These are phyloP conservation scores for Trichophyton benhamiae DNA, from an alignment of 2,329 filamentous ascomycete species.

Conservation along the genomic window DNA sequence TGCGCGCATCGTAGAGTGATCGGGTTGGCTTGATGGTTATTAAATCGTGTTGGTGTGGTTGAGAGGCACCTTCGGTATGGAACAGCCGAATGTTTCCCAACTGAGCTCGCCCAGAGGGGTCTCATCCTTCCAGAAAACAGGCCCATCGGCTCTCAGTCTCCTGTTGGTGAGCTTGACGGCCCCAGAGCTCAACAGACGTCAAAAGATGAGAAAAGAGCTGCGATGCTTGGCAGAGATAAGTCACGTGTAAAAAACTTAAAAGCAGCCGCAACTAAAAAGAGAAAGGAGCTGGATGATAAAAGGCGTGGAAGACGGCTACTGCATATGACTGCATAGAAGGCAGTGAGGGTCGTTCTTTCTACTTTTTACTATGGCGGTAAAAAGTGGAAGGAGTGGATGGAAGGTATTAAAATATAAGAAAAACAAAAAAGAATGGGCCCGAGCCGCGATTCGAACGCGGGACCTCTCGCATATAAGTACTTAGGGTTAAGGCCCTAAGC, in stretches of 20 bases:
- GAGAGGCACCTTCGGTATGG: conserved; percentile 30
- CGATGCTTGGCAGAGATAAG: no score
- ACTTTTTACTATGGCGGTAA: background rate
- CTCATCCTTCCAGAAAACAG: background rate
- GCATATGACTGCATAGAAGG: no score
- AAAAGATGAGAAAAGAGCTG: no score
- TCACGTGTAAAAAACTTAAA: no score
- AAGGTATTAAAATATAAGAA: background rate
- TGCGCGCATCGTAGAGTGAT: conserved; percentile 27
- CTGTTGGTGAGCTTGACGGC: background rate
- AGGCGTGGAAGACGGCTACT: background rate
- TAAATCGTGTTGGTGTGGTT: conserved; percentile 26
- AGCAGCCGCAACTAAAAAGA: background rate
- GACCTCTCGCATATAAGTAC: conserved; percentile 5
- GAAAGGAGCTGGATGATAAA: no score
- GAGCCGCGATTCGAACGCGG: conserved; percentile 6
- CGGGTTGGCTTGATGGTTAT: conserved; percentile 15
- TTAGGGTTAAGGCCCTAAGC: conserved; percentile 6
- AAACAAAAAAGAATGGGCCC: background rate
- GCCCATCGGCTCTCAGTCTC: background rate
- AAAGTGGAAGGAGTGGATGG: background rate
- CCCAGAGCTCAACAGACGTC: background rate
- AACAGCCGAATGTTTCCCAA: conserved; percentile 19
- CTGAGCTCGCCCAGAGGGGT: background rate
- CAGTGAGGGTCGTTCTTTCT: no score